A percentile compares a stretch with the other conserved stretches of the same genome.
phyloP scores from a whole-genome alignment of 441 rosid species.

The Biscutella laevigata region DNA sequence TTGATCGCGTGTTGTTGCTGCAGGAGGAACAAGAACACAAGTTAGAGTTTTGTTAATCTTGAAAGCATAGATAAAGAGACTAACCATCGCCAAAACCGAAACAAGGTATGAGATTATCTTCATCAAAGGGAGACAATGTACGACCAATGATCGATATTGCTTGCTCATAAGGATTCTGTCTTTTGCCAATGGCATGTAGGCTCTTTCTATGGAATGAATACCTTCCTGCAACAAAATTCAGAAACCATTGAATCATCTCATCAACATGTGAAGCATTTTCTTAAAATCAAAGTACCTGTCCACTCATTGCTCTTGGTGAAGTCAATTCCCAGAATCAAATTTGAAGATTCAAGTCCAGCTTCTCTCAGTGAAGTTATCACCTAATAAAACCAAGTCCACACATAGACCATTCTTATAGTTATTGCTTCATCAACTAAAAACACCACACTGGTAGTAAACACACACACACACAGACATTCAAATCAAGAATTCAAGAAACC shows the following conservation, averaged over 20 bases:
- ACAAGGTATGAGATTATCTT: slow-evolving; percentile 86
- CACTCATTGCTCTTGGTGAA: slow-evolving; percentile 91
- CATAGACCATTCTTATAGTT: too few species aligned
- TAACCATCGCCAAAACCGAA: slow-evolving; percentile 88
- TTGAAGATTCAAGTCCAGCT: slow-evolving; percentile 92
- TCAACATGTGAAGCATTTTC: background rate
- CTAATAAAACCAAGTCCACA: slow-evolving; percentile 24
- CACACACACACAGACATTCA: background rate
- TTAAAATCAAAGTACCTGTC: slow-evolving; percentile 42
- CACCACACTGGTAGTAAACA: background rate
- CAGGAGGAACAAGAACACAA: slow-evolving; percentile 11
- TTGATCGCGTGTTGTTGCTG: slow-evolving; percentile 76
- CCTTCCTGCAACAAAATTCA: slow-evolving; percentile 44
- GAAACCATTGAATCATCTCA: background rate
- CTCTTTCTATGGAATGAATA: slow-evolving; percentile 57
- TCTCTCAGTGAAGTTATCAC: slow-evolving; percentile 72
- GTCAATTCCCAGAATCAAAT: slow-evolving; percentile 71
- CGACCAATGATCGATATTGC: slow-evolving; percentile 85
- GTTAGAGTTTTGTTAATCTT: background rate
- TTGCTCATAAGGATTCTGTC: slow-evolving; percentile 73
- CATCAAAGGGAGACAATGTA: slow-evolving; percentile 79
- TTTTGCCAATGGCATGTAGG: slow-evolving; percentile 60
- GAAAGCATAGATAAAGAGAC: slow-evolving; percentile 23
- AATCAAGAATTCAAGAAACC: background rate
- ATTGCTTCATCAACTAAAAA: background rate